Percentiles rank a stretch among this genome's conserved stretches.
Evolutionary conservation across 805 yeast species (phyloP).

Genomic region (Spathaspora girioi): DNA sequence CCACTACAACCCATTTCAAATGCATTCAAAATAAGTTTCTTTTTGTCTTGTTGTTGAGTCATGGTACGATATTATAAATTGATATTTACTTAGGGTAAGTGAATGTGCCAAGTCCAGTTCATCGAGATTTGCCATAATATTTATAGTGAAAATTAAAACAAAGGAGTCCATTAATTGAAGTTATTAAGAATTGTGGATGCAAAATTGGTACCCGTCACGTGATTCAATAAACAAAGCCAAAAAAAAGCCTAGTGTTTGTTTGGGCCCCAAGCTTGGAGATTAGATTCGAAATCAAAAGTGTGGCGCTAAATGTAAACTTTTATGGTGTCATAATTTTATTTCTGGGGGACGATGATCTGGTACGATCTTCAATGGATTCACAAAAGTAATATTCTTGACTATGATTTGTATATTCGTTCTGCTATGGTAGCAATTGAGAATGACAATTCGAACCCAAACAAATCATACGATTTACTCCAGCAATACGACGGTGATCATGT

Average conservation of each 20-base stretch:
- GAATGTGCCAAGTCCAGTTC: no score
- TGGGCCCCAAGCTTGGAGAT: no score
- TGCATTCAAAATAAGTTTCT: slow-evolving; percentile 31
- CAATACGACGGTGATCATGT: no score
- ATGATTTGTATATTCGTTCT: no score
- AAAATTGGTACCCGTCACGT: slow-evolving; percentile 1
- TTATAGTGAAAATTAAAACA: no score
- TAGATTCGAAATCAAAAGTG: background rate
- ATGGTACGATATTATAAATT: background rate
- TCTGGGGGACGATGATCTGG: background rate
- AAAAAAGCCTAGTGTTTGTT: no score
- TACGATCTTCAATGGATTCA: no score
- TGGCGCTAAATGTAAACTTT: background rate
- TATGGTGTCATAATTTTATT: no score
- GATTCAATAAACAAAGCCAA: background rate
- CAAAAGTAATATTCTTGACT: no score
- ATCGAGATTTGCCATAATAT: no score
- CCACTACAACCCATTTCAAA: slow-evolving; percentile 30
- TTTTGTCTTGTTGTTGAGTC: background rate
- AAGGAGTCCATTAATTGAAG: background rate
- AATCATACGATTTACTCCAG: background rate
- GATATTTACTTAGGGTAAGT: background rate
- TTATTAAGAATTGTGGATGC: slow-evolving; percentile 1
- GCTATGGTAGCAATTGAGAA: no score
- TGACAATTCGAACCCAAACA: background rate